Conservation (phyloP, 2,329 filamentous ascomycete genomes). For the Bipolaris cookei region DNA sequence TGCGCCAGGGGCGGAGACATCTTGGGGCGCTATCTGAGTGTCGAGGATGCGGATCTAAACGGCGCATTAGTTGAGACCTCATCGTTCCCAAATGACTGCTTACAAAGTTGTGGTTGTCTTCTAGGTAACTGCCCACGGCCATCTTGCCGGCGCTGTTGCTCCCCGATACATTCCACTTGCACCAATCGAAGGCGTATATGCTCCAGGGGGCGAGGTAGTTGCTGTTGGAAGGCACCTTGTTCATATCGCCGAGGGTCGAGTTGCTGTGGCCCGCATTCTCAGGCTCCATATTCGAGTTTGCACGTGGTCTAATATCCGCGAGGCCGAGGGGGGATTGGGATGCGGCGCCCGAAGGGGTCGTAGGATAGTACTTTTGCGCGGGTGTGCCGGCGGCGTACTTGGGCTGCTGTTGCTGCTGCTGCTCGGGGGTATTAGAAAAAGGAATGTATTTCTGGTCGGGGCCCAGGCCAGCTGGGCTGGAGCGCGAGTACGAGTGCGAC, state of each 20-base stretch:
- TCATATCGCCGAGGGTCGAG: conserved; percentile 68
- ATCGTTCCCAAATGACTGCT: not conserved
- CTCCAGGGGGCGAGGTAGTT: conserved; percentile 95
- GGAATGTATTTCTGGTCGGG: conserved; percentile 68
- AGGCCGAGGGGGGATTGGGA: conserved; percentile 90
- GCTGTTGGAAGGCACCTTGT: conserved; percentile 74
- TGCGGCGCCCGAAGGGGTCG: conserved; percentile 61
- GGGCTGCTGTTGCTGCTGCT: conserved; percentile 40
- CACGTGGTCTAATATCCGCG: conserved; percentile 86
- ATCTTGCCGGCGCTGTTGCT: conserved; percentile 82
- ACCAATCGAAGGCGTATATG: conserved; percentile 98
- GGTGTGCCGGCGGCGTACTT: conserved; percentile 52
- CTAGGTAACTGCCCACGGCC: conserved; percentile 92
- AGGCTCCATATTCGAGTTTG: conserved; percentile 81
- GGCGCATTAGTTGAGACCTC: not conserved
- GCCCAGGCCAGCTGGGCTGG: conserved; percentile 73
- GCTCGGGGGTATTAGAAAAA: conserved; percentile 69
- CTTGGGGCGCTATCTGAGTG: conserved; percentile 75
- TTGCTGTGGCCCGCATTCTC: conserved; percentile 64
- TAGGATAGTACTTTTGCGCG: conserved; percentile 65
- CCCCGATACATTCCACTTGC: conserved; percentile 87
- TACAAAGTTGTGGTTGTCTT: conserved; percentile 93
- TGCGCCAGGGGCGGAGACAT: conserved; percentile 70
- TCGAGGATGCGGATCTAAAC: conserved; percentile 87
- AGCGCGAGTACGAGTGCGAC: conserved; percentile 73